Evolutionary conservation across 179 eudicot species (phyloP), one percentile per base, ranked within the genome.

Genomic region (Nepenthes alata): DNA sequence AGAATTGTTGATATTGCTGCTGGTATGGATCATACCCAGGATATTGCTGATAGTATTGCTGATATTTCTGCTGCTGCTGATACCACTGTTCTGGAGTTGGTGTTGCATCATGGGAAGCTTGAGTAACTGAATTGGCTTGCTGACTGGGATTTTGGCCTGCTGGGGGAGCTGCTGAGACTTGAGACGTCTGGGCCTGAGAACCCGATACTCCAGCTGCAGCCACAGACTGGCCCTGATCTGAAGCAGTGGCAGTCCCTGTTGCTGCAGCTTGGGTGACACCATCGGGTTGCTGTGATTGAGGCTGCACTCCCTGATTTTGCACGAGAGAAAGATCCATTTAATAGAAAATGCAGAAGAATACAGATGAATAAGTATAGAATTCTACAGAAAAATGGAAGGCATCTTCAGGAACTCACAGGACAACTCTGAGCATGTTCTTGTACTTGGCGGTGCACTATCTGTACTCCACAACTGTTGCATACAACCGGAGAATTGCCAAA

Each of bases 11-110:
- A 67, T 83, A 83, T 14, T 81, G 57, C 67, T 86, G 96, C 67
- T 93, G 98, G 70, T 90, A 90, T 12, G 95, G 96, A 50, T 87
- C 94, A 63, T 85, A 87, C 48, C 87, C 97, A 39, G 87, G 81
- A 70, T 90, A 93, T 66, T 90, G 99, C 70, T 93, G 98, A 73
- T 93, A 83, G 67, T 82, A 86, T 38, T 88, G 96, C 69, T 89
- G 96, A 55, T 80, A 82, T 53, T 79, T 80, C 44, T 72, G 83
- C n/a, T 88, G 89, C 59, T 85, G 97, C 61, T 87, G 91, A 78
- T 93, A 83, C 82, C 81, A 72, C 73, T 85, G 98, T 44, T 87
- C 98, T 5, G 85, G 73, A 56, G 87, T 83, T 53, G 84, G 86
- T 58, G 60, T 68, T 37, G 88, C 74, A 65, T 68, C 69, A 53